Conservation (phyloP, 2,329 filamentous ascomycete species). For the Sporothrix schenckii region DNA sequence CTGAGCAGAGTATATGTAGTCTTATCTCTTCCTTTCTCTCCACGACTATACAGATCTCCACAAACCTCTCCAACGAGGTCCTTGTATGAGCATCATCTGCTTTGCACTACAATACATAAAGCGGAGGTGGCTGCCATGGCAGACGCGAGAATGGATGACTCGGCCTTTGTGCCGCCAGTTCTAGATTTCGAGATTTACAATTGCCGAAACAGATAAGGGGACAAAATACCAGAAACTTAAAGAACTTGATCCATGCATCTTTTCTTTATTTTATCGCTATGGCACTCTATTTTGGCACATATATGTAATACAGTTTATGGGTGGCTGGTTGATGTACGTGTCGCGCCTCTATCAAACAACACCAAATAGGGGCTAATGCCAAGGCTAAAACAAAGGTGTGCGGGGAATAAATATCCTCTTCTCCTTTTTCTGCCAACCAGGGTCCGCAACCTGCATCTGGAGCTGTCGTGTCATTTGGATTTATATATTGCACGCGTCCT, state of each 20-base stretch:
- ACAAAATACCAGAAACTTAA: background rate
- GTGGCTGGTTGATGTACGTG: background rate
- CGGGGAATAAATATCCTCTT: background rate
- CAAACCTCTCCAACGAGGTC: no score
- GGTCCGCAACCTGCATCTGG: background rate
- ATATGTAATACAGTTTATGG: conserved; percentile 11
- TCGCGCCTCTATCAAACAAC: conserved; percentile 1
- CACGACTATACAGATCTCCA: no score
- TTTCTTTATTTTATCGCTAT: background rate
- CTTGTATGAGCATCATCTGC: no score
- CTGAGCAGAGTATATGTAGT: no score
- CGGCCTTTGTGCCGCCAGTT: no score
- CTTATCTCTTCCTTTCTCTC: no score
- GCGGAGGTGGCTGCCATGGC: no score
- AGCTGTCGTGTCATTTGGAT: background rate
- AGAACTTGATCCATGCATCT: background rate
- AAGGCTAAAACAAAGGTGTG: background rate
- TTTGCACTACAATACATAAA: no score
- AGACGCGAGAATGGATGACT: no score
- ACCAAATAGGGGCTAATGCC: background rate
- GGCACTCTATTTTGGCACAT: background rate
- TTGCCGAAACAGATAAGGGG: background rate
- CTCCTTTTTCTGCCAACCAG: background rate
- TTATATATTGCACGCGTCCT: background rate
- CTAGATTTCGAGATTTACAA: background rate